Percentiles rank a stretch among this genome's conserved stretches.
Conservation (phyloP, 805 yeast genomes). For the Clavispora phyllophila region DNA sequence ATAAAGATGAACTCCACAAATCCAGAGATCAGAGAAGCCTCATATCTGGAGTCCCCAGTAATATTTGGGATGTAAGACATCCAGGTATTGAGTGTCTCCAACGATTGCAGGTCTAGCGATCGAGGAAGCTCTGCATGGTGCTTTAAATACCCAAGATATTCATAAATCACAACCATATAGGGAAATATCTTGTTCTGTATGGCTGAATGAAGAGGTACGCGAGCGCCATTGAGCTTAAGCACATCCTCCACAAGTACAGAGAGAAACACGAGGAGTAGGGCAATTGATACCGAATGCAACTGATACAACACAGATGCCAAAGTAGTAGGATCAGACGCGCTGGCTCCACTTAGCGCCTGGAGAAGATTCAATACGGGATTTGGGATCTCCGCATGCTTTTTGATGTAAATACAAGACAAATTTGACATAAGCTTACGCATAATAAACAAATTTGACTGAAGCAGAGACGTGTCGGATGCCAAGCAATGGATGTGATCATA, state of each 20-base stretch:
- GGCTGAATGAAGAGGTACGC: slow-evolving; percentile 30
- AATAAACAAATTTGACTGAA: slow-evolving; percentile 28
- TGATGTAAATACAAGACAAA: slow-evolving; percentile 44
- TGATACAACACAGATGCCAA: slow-evolving; percentile 2
- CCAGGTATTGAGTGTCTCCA: slow-evolving; percentile 34
- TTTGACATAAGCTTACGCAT: slow-evolving; percentile 55
- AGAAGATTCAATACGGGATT: slow-evolving; percentile 29
- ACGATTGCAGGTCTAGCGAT: slow-evolving; percentile 9
- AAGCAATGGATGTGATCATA: slow-evolving; percentile 5
- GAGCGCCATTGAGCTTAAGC: slow-evolving; percentile 25
- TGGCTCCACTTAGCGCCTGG: background rate
- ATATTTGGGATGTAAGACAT: slow-evolving; percentile 31
- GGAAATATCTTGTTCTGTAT: slow-evolving; percentile 34
- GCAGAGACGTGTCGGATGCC: slow-evolving; percentile 4
- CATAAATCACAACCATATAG: slow-evolving; percentile 13
- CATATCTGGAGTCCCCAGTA: slow-evolving; percentile 28
- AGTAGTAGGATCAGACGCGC: background rate
- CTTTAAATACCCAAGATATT: slow-evolving; percentile 12
- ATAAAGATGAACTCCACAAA: slow-evolving; percentile 16
- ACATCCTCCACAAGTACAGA: slow-evolving; percentile 52
- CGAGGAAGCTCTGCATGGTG: slow-evolving; percentile 5
- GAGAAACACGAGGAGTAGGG: slow-evolving; percentile 27
- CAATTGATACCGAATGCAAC: slow-evolving; percentile 2
- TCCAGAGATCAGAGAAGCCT: slow-evolving; percentile 9
- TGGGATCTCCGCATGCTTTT: slow-evolving; percentile 32